A percentile compares a stretch with the other conserved stretches of the same genome.
phyloP scores from a whole-genome alignment of 352 stramenopile species.

The Pythium phragmitis region DNA sequence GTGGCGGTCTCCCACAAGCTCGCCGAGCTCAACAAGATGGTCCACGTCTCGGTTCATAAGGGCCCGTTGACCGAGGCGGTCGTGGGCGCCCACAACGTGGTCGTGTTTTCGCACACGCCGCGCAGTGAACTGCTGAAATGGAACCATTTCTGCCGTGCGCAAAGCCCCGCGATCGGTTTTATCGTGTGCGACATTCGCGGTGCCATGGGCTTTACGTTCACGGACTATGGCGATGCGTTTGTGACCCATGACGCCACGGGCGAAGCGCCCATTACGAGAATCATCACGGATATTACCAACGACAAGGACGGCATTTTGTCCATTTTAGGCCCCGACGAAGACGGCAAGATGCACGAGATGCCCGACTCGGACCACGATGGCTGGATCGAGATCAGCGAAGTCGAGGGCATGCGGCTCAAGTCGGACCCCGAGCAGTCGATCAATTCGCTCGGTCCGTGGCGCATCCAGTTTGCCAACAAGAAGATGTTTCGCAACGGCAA shows the following conservation, averaged over 20 bases:
- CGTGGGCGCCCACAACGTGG: slow-evolving; percentile 75
- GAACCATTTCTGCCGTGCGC: slow-evolving; percentile 87
- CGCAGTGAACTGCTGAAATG: slow-evolving; percentile 81
- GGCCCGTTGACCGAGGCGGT: slow-evolving; percentile 64
- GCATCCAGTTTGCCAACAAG: slow-evolving; percentile 83
- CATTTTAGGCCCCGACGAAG: slow-evolving; percentile 76
- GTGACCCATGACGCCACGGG: slow-evolving; percentile 77
- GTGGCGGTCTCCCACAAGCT: slow-evolving; percentile 73
- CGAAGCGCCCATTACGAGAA: slow-evolving; percentile 81
- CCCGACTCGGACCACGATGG: slow-evolving; percentile 83
- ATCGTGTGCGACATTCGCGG: slow-evolving; percentile 79
- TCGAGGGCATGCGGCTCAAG: slow-evolving; percentile 71
- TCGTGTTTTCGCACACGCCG: slow-evolving; percentile 85
- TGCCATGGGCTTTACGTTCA: slow-evolving; percentile 78
- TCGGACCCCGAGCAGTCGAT: slow-evolving; percentile 66
- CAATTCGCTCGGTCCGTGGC: slow-evolving; percentile 68
- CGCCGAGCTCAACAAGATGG: slow-evolving; percentile 92
- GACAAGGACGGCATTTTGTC: slow-evolving; percentile 74
- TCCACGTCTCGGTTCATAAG: slow-evolving; percentile 72
- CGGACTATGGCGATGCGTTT: slow-evolving; percentile 78
- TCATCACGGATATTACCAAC: slow-evolving; percentile 87
- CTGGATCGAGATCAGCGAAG: slow-evolving; percentile 84
- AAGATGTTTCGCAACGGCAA: slow-evolving; percentile 87
- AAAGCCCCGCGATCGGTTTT: slow-evolving; percentile 78
- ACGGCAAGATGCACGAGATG: slow-evolving; percentile 89